Evolutionary conservation across 2,329 filamentous ascomycete genomes (phyloP), one percentile per base, ranked within the genome.

Genomic region (Berkeleyomyces basicola): DNA sequence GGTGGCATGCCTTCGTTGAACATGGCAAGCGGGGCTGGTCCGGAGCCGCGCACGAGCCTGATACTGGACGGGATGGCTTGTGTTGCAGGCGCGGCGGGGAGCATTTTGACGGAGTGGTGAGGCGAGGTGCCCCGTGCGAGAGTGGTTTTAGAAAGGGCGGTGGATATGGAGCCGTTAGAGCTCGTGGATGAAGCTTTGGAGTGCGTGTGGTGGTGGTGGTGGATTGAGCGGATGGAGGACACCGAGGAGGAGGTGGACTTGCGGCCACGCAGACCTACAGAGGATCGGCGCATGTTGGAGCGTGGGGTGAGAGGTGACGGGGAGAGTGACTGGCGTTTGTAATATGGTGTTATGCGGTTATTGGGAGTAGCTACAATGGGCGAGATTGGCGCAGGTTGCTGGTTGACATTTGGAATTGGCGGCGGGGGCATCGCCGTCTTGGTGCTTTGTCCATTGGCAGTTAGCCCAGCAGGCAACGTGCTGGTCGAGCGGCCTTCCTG

Each of bases 241-340:
- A 99, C 85, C 0, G 91, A 97, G 0, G 90, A 96, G 0, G 90
- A 96, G 0, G 93, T 99, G 0, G 92, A 97, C 72, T 97, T 97
- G 65, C 93, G 84, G 44, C 93, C 92, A 37, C 91, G 83, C 53
- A 97, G 80, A 39, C 92, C 91, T 51, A 81, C 83, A 4, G 90
- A 95, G 2, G 89, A 84, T 43, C 90, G 86, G 9, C 93, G 84
- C 69, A 95, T 87, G 0, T 88, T 88, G 4, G 89, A 90, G 46
- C 90, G 86, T 3, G 93, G 92, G 0, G 93, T 97, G 47, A 96
- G 73, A 0, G 93, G 92, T 2, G 85, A 86, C 0, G 93, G 93
- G 0, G 90, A 95, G 7, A 95, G 75, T 0, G 90, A 96, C 65
- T 90, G 87, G 14, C 90, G 82, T 69, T 86, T 86, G 69, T 84